A percentile compares a stretch with the other conserved stretches of the same genome.
Conservation (phyloP, 768 basidiomycete species). For the Lanmaoa rubissima region DNA sequence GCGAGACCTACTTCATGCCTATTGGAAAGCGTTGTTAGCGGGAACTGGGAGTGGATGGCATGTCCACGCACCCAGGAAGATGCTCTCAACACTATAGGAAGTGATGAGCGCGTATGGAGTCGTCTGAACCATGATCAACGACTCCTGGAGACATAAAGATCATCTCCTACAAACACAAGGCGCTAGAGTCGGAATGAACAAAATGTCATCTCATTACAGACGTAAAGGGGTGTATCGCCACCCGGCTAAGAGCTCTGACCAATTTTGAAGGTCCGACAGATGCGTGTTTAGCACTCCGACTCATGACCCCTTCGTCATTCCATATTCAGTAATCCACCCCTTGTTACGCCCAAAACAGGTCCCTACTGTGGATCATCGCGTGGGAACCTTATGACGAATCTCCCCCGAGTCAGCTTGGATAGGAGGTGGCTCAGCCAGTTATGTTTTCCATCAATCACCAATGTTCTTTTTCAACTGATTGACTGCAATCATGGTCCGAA, state of each 20-base stretch:
- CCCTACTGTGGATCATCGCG: too few relatives aligned
- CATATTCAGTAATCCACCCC: too few relatives aligned
- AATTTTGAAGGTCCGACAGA: too few relatives aligned
- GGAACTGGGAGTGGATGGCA: neutral
- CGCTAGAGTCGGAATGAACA: neutral
- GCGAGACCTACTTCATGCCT: constrained; percentile 17
- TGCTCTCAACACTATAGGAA: constrained; percentile 5
- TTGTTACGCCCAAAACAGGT: too few relatives aligned
- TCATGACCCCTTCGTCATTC: too few relatives aligned
- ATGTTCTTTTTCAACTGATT: neutral
- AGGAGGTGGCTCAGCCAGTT: neutral
- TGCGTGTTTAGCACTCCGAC: too few relatives aligned
- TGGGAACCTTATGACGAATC: too few relatives aligned
- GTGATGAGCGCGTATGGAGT: constrained; percentile 4
- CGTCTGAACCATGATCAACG: constrained; percentile 1
- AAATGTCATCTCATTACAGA: neutral
- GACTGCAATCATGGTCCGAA: neutral
- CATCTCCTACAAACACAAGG: neutral
- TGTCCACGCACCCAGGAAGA: constrained; percentile 20
- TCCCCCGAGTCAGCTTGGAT: neutral
- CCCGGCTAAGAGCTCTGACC: too few relatives aligned
- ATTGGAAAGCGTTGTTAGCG: neutral
- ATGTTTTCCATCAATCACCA: neutral
- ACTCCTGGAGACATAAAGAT: neutral
- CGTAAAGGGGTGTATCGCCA: too few relatives aligned